Conservation (phyloP, 2,329 filamentous ascomycete genomes). For the Cladophialophora carrionii region DNA sequence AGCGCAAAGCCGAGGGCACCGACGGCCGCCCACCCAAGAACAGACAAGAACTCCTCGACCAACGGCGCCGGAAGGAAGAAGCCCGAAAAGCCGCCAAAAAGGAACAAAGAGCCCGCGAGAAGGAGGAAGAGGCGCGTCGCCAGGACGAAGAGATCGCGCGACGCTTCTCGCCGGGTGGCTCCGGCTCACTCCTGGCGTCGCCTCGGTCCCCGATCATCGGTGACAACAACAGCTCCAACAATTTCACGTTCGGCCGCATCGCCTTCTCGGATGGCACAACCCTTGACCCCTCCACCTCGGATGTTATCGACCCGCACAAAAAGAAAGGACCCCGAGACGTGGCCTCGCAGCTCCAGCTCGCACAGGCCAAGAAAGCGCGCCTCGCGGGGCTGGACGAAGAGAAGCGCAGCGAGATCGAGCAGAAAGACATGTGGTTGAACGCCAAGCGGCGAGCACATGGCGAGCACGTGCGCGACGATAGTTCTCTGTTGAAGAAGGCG, state of each 20-base stretch:
- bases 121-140: conserved; percentile 72
- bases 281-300: conserved; percentile 68
- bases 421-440: conserved; percentile 93
- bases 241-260: conserved; percentile 89
- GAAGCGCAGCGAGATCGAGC: conserved; percentile 82
- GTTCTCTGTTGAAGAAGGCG: conserved; percentile 85
- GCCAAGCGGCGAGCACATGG: conserved; percentile 87
- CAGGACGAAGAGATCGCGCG: conserved; percentile 62
- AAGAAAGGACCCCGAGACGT: conserved; percentile 83
- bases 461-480: conserved; percentile 85
- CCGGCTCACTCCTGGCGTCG: conserved; percentile 60
- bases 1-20: conserved; percentile 81
- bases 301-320: conserved; percentile 64
- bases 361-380: conserved; percentile 83
- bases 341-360: conserved; percentile 80
- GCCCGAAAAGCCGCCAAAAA: conserved; percentile 88
- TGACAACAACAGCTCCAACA: conserved; percentile 52
- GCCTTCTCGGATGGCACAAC: conserved; percentile 84
- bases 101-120: conserved; percentile 74
- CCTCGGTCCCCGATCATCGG: conserved; percentile 54
- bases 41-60: conserved; percentile 88
- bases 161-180: conserved; percentile 59
- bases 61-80: conserved; percentile 82
- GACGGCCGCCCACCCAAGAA: conserved; percentile 82
- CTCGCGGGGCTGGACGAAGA: conserved; percentile 73